Evolutionary conservation across 1,284 basidiomycete species (phyloP).

Genomic region (Ustilago cynodontis): DNA sequence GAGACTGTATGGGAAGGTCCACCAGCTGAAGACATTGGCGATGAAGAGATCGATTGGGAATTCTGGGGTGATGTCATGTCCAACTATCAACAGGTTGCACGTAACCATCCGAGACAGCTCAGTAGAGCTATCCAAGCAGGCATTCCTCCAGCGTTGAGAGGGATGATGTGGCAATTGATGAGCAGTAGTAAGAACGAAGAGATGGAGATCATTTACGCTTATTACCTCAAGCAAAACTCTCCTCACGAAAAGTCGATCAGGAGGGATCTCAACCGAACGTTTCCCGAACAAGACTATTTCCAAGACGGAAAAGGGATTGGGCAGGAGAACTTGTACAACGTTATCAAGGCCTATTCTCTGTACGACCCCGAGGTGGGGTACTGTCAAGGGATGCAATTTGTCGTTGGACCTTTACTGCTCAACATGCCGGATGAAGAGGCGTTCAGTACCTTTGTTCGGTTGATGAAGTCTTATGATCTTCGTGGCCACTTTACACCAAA

Average conservation of each 20-base stretch:
- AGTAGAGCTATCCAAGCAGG: conserved; percentile 91
- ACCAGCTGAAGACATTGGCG: conserved; percentile 37
- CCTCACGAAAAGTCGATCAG: conserved; percentile 93
- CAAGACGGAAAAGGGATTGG: conserved; percentile 86
- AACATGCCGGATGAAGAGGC: conserved; percentile 81
- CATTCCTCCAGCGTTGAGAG: conserved; percentile 85
- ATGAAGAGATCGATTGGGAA: conserved; percentile 74
- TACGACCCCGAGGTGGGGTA: conserved; percentile 96
- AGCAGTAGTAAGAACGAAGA: conserved; percentile 85
- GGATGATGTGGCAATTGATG: conserved; percentile 99
- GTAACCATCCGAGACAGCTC: conserved; percentile 74
- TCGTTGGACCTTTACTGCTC: conserved; percentile 90
- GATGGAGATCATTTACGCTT: conserved; percentile 86
- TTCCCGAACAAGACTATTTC: conserved; percentile 97
- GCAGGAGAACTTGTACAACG: conserved; percentile 96
- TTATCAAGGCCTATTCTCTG: conserved; percentile 96
- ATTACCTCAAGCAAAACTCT: conserved; percentile 83
- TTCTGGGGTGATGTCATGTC: conserved; percentile 97
- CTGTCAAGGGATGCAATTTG: conserved; percentile 89
- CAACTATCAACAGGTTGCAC: conserved; percentile 72
- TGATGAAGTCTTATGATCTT: conserved; percentile 98
- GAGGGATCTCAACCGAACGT: conserved; percentile 89
- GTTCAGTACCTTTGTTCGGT: conserved; percentile 91
- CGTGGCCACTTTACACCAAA: conserved; percentile 96
- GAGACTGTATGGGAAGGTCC: conserved; percentile 31